A percentile compares a stretch with the other conserved stretches of the same genome.
phyloP scores from a whole-genome alignment of 176 grass and related monocot species.

The Oropetium thomaeum region DNA sequence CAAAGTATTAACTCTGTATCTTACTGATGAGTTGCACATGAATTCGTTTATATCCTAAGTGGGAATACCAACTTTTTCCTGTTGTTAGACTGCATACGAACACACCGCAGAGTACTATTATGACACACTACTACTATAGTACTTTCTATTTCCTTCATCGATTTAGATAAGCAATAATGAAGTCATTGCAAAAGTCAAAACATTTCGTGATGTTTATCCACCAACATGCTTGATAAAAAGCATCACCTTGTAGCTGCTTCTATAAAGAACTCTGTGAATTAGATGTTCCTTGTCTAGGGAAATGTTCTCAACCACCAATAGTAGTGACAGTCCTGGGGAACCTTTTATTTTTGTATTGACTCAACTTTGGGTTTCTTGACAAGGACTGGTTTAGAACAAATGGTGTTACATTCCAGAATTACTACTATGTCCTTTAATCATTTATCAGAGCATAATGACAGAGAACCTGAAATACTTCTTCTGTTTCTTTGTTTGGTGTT shows the following conservation, averaged over 20 bases:
- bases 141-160: conserved; percentile 33
- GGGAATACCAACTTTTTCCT: conserved; percentile 34
- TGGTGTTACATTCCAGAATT: conserved; percentile 20
- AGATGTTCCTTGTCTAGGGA: conserved; percentile 31
- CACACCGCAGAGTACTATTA: conserved; percentile 20
- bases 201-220: conserved; percentile 23
- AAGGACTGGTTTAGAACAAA: conserved; percentile 24
- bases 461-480: neutral
- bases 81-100: conserved; percentile 22
- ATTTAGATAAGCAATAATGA: conserved; percentile 35
- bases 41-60: conserved; percentile 24
- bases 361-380: conserved; percentile 25
- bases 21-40: conserved; percentile 25
- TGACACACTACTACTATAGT: conserved; percentile 40
- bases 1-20: neutral
- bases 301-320: neutral
- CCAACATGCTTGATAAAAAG: conserved; percentile 20
- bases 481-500: neutral
- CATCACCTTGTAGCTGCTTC: neutral
- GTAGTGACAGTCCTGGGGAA: neutral
- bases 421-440: neutral
- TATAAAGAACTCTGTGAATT: conserved; percentile 31
- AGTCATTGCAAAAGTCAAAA: conserved; percentile 32
- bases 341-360: neutral
- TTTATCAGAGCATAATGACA: neutral